Conservation (phyloP, 225 moss, liverwort and hornwort genomes). For the Anthoceros angustus region DNA sequence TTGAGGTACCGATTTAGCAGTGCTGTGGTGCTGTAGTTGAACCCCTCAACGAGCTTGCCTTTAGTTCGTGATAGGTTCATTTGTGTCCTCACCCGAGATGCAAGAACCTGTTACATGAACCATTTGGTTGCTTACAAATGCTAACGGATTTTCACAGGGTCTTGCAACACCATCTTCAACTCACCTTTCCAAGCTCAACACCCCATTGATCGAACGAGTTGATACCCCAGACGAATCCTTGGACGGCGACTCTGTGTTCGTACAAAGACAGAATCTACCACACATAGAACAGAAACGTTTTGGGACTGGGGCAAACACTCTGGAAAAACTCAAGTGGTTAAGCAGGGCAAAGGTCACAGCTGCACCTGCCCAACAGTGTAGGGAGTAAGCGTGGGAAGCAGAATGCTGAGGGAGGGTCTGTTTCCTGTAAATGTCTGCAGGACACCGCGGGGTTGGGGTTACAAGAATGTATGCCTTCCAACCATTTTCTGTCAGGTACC, state of each 20-base stretch:
- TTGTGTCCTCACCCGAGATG: conserved; percentile 69
- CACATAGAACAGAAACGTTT: no score
- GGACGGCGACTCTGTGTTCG: conserved; percentile 87
- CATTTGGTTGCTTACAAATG: no score
- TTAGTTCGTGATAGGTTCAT: conserved; percentile 78
- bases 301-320: no score
- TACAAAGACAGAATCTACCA: conserved; percentile 62
- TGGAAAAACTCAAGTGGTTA: background rate
- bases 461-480: no score
- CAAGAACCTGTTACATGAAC: conserved; percentile 39
- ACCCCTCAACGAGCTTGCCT: conserved; percentile 47
- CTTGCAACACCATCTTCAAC: background rate
- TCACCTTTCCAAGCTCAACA: conserved; percentile 96
- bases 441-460: no score
- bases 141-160: no score
- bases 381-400: conserved; percentile 75
- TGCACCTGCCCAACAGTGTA: conserved; percentile 81
- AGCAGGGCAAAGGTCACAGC: no score
- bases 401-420: conserved; percentile 86
- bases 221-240: conserved; percentile 95
- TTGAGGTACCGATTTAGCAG: conserved; percentile 87
- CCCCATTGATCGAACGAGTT: conserved; percentile 99
- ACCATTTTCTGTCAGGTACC: no score
- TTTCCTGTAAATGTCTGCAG: conserved; percentile 90
- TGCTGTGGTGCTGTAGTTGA: conserved; percentile 87